Evolutionary conservation across 805 yeast species (phyloP), one percentile per base, ranked within the genome.

Genomic region (Ogataea haglerorum): DNA sequence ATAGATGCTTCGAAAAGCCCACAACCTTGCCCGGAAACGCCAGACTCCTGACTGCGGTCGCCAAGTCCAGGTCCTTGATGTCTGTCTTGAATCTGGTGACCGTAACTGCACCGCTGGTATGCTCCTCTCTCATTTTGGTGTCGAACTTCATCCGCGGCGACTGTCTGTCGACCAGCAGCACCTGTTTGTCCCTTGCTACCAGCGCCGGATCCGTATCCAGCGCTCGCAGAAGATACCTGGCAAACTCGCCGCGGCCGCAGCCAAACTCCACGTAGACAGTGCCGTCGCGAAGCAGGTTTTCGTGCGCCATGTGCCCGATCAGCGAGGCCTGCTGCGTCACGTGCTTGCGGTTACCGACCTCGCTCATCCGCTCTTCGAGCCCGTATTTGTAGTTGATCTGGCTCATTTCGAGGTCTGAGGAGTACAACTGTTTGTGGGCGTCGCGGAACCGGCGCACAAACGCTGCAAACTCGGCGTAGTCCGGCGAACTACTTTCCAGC

Each of bases 161-260:
- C 0, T 87, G 82, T 48, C 96, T 67, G 60, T 89, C 97, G 5
- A 89, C 68, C 23, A 89, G 64, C 2, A 88, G 68, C 55, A 69
- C 85, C 29, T 49, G 47, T n/a, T 19, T 25, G 3, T 12, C 17
- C 9, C 32, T 33, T 12, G 30, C 22, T 14, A 13, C 30, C 4
- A 38, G 21, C 15, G 27, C 34, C 10, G 42, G 34, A 22, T 52
- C 50, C 3, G 46, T 36, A 32, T 51, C 48, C 25, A 64, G 31
- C 3, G 67, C 49, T 56, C 64, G 37, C 56, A 61, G 70, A 10
- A 85, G 64, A 52, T 78, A 84, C 43, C 95, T 63, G 1, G 89
- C 74, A 17, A 89, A 69, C 56, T 90, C 96, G 2, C 86, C 95
- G 47, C 90, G 75, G 0, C 97, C 97, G 59, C 95, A 85, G 0